Base-by-base conservation (phyloP, 148 eudicot species). In the Salicornia ramosissima region DNA sequence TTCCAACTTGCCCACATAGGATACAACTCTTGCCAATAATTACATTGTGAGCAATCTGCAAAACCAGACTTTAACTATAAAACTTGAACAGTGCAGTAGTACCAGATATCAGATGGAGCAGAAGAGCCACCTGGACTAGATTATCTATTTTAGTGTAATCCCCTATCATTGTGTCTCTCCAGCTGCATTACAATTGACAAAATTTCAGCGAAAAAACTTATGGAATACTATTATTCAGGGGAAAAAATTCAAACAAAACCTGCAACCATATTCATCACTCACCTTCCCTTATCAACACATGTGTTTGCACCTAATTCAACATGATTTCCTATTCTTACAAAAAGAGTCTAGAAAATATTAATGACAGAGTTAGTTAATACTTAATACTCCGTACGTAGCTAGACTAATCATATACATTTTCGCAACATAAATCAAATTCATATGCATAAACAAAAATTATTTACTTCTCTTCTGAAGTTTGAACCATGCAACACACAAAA, bases 1-100 rank as follows among this genome's bases (percentile, higher is more conserved):
- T 83, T 43, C 97, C 99, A 58, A 81, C 99, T 84, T 88, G 96
- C 36, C 99, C 99, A 53, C 99, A 94, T 24, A 94, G 56, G 77
- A 90, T 79, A 68, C 96, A 90, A 63, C 65, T 77, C 80, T 81
- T 83, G 49, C 97, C 97, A 63, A 90, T 84, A 65, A 84, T 79
- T 54, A 85, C 96, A 75, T 90, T 94, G 77, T 94, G 98, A 49
- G 83, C 97, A 75, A 94, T 88, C 97, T 94, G 89, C 67, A 79
- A 74, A 80, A 36, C 40, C 40, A 36, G 40, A 45, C 45, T 19
- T 25, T 49, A 42, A 43, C 8, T 12, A 6, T 22, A 1, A 15
- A 54, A 75, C 9, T 56, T 49, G 24, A 11, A 36, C 45, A 67
- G 6, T 22, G 31, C 43, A 34, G 47, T 4, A 56, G 59, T 57